A percentile compares a stretch with the other conserved stretches of the same genome.
Conservation (phyloP, 2,329 filamentous ascomycete species). For the Ophiocordyceps camponoti-floridani region DNA sequence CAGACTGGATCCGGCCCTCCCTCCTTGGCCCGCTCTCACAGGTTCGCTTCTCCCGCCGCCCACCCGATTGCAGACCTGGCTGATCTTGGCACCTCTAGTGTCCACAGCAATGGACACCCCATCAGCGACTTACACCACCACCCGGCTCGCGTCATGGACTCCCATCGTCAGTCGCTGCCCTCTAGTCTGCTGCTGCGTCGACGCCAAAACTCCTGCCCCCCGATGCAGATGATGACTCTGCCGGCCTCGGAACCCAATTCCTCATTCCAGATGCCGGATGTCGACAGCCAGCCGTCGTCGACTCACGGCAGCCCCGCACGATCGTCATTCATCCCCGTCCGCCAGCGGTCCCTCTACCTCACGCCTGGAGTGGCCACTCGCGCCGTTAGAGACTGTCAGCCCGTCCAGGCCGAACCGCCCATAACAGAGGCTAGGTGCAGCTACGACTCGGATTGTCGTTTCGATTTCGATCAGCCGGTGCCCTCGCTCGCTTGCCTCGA, state of each 20-base stretch:
- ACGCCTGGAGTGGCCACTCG: slow-evolving; percentile 32
- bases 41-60: slow-evolving; percentile 2
- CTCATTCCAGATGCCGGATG: neutral
- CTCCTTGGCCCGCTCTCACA: slow-evolving; percentile 3
- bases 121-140: neutral
- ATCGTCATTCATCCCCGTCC: slow-evolving; percentile 24
- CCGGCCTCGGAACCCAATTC: neutral
- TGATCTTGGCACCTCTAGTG: neutral
- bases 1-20: neutral
- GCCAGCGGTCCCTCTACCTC: slow-evolving; percentile 28
- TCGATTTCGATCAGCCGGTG: slow-evolving; percentile 18
- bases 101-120: neutral
- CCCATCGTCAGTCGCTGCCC: neutral
- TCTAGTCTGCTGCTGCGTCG: neutral
- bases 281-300: neutral
- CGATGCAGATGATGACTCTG: neutral
- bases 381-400: slow-evolving; percentile 7
- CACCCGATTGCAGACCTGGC: neutral
- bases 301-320: neutral
- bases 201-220: neutral
- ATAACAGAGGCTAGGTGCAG: slow-evolving; percentile 2
- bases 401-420: slow-evolving; percentile 19
- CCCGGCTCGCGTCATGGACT: neutral
- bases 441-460: neutral
- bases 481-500: slow-evolving; percentile 7